Evolutionary conservation across 2,329 filamentous ascomycete genomes (phyloP).

Genomic region (Aspergillus calidoustus): DNA sequence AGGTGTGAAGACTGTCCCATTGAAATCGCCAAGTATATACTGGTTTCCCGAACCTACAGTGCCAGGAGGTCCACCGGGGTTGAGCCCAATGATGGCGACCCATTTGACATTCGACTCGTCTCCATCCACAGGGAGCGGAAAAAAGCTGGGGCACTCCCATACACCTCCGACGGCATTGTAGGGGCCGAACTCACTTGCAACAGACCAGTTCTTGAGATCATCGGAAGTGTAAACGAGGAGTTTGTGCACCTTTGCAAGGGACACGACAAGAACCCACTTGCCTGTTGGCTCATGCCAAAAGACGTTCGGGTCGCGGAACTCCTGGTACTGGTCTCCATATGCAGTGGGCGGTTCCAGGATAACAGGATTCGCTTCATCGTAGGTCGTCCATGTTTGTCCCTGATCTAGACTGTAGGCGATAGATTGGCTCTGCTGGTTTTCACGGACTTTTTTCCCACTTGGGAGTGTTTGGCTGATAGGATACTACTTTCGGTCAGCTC

Average conservation of each 20-base stretch:
- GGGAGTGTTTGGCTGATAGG: conserved; percentile 25
- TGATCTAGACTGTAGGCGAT: conserved; percentile 20
- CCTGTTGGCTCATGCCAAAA: conserved; percentile 31
- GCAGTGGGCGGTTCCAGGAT: conserved; percentile 54
- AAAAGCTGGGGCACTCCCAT: conserved; percentile 38
- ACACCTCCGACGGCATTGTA: conserved; percentile 32
- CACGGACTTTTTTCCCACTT: conserved; percentile 27
- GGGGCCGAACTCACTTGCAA: conserved; percentile 31
- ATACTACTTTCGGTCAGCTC: conserved; percentile 22
- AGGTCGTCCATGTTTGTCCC: conserved; percentile 41
- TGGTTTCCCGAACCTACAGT: conserved; percentile 36
- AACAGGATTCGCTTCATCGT: conserved; percentile 62
- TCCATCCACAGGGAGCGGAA: conserved; percentile 27
- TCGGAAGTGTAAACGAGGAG: conserved; percentile 31
- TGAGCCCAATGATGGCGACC: conserved; percentile 31
- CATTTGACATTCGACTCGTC: conserved; percentile 30
- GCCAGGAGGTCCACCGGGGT: conserved; percentile 36
- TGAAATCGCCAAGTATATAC: conserved; percentile 35
- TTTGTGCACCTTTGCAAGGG: conserved; percentile 27
- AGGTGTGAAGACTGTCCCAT: conserved; percentile 31
- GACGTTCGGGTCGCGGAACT: conserved; percentile 67
- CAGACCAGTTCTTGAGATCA: conserved; percentile 34
- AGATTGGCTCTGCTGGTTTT: conserved; percentile 20
- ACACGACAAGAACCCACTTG: conserved; percentile 29
- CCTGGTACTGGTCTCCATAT: conserved; percentile 47